Evolutionary conservation across 768 basidiomycete species (phyloP).

Genomic region (Lentinula sp.): DNA sequence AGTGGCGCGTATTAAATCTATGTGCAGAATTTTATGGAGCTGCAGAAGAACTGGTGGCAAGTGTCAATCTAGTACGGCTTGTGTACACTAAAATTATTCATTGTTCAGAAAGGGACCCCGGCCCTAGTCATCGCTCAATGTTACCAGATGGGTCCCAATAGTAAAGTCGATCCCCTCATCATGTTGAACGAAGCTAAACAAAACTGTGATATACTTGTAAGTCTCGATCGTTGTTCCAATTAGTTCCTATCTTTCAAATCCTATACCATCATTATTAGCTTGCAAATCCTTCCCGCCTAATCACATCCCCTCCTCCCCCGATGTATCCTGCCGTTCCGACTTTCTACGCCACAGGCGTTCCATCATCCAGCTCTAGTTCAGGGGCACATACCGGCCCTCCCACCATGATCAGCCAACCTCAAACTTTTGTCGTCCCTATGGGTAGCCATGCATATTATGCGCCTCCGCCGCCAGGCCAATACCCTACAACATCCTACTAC

Average conservation of each 20-base stretch:
- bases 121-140: slow-evolving; percentile 75
- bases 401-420: slow-evolving; percentile 61
- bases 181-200: slow-evolving; percentile 76
- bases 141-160: slow-evolving; percentile 66
- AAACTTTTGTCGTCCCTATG: slow-evolving; percentile 68
- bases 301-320: slow-evolving; percentile 59
- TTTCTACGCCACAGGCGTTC: slow-evolving; percentile 27
- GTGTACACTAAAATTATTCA: slow-evolving; percentile 6
- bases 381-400: slow-evolving; percentile 24
- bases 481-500: slow-evolving; percentile 63
- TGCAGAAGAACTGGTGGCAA: slow-evolving; percentile 77
- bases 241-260: background rate
- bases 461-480: slow-evolving; percentile 35
- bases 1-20: slow-evolving; percentile 77
- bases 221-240: slow-evolving; percentile 8
- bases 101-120: slow-evolving; percentile 47
- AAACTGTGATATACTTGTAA: slow-evolving; percentile 71
- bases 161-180: slow-evolving; percentile 65
- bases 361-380: slow-evolving; percentile 16
- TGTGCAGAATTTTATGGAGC: slow-evolving; percentile 85
- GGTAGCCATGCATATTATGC: slow-evolving; percentile 42
- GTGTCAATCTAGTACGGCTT: slow-evolving; percentile 20
- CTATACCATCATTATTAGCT: slow-evolving; percentile 35
- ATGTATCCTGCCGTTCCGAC: slow-evolving; percentile 44
- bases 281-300: slow-evolving; percentile 66